Percentiles rank a stretch among this genome's conserved stretches.
Evolutionary conservation across 129 eudicot genomes (phyloP).

Genomic region (Flaveria robusta): DNA sequence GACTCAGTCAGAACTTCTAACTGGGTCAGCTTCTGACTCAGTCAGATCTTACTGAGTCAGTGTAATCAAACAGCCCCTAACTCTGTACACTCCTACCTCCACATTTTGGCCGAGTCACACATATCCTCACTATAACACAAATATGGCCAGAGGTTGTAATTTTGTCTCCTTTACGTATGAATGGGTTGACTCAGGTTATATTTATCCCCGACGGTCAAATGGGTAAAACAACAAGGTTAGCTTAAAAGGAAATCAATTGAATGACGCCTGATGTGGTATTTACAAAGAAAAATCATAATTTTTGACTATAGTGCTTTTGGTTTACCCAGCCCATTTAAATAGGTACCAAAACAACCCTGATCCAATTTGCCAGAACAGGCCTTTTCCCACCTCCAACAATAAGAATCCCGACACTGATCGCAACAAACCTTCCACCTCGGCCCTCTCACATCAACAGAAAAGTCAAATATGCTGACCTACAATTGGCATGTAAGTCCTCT

Average conservation of each 20-base stretch:
- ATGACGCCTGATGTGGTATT: not conserved
- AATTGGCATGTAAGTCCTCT: not conserved
- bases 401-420: not conserved
- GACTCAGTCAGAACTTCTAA: too few species aligned
- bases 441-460: not conserved
- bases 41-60: too few species aligned
- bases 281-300: not conserved
- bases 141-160: not conserved
- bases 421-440: not conserved
- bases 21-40: too few species aligned
- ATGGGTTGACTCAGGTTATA: not conserved
- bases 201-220: not conserved
- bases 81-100: not conserved
- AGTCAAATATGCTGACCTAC: not conserved
- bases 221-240: not conserved
- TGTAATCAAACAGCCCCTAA: too few species aligned
- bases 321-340: not conserved
- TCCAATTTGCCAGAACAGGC: not conserved
- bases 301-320: not conserved
- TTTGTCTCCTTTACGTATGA: not conserved
- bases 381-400: not conserved
- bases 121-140: not conserved
- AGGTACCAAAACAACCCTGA: not conserved
- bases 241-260: not conserved
- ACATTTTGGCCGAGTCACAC: not conserved